Conservation (phyloP, 495 filamentous ascomycete species). For the Tricharina praecox region DNA sequence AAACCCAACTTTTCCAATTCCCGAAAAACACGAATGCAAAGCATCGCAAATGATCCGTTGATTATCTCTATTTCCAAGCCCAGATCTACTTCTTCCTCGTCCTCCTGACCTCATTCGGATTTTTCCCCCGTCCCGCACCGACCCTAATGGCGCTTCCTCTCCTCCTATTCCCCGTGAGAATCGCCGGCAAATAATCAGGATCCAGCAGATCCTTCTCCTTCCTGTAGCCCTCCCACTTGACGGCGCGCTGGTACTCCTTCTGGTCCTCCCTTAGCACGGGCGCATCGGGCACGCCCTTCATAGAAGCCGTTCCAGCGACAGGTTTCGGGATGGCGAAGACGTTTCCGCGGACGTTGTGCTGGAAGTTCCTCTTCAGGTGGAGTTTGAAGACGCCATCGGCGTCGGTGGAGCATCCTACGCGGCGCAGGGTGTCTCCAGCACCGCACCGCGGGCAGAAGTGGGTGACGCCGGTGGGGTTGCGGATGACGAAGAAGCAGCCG, state of each 20-base stretch:
- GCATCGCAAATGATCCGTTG: too few relatives aligned
- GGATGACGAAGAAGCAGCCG: constrained; percentile 74
- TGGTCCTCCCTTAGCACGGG: constrained; percentile 88
- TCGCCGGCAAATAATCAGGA: constrained; percentile 74
- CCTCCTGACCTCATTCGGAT: constrained; percentile 18
- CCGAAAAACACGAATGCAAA: too few relatives aligned
- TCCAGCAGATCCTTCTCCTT: constrained; percentile 81
- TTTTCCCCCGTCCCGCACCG: constrained; percentile 41
- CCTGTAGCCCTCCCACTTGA: constrained; percentile 42
- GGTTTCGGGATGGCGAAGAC: constrained; percentile 75
- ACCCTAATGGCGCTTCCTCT: neutral
- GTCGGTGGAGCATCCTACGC: constrained; percentile 72
- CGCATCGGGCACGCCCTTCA: constrained; percentile 43
- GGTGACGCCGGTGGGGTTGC: constrained; percentile 51
- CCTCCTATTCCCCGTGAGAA: constrained; percentile 44
- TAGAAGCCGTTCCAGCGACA: constrained; percentile 57
- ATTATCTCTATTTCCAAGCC: too few relatives aligned
- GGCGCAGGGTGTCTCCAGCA: constrained; percentile 57
- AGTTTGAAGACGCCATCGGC: constrained; percentile 63
- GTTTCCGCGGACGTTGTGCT: constrained; percentile 83
- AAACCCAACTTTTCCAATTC: too few relatives aligned
- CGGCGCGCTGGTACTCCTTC: constrained; percentile 67
- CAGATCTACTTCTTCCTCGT: constrained; percentile 6
- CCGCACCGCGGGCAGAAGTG: constrained; percentile 92
- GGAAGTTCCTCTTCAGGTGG: constrained; percentile 86